Base-by-base conservation (phyloP, 1,284 basidiomycete genomes). In the Austropuccinia psidii region DNA sequence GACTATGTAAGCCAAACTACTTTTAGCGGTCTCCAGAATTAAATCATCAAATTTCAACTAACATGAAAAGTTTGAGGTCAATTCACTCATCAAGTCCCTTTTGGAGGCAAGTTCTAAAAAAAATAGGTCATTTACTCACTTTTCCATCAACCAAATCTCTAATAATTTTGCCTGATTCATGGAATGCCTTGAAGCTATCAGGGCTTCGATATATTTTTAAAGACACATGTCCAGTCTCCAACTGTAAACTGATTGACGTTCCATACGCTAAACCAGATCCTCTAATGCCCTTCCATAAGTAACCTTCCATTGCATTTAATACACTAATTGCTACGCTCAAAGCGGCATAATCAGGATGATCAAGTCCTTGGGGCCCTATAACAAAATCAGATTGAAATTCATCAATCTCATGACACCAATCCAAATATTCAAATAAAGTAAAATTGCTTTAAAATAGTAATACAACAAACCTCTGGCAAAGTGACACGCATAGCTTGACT, bases 251-350 rank as follows among this genome's bases (percentile, higher is more conserved):
- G 62, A 93, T 86, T 77, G 87, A 87, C 21, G 93, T 92, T 17
- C 93, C 93, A 79, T 99, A 99, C 0, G 96, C 96, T 54, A 97
- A 83, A 17, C 94, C 94, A 66, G 90, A 89, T 2, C 94, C 94
- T 73, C 93, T 88, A 76, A 97, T 92, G 75, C 69, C 75, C 73
- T 76, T 82, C 95, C 96, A 98, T 73, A 98, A 86, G 81, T 89
- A 97, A 76, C 90, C 90, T 83, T 98, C 96, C 62, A 93, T 88
- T 1, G 93, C 95, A 77, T 97, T 97, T 60, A 99, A 83, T 4
- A 94, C 87, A 76, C 93, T 89, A 7, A 89, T 82, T 0, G 93
- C 89, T n/a, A 98, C 86, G 39, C 88, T 86, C 39, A 97, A 82
- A 17, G 90, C 89, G 0, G 95, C 89, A 74, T 89, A 89, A 76